Evolutionary conservation across 192 early-diverging fungal genomes (phyloP).

Genomic region (Coemansia sp.): DNA sequence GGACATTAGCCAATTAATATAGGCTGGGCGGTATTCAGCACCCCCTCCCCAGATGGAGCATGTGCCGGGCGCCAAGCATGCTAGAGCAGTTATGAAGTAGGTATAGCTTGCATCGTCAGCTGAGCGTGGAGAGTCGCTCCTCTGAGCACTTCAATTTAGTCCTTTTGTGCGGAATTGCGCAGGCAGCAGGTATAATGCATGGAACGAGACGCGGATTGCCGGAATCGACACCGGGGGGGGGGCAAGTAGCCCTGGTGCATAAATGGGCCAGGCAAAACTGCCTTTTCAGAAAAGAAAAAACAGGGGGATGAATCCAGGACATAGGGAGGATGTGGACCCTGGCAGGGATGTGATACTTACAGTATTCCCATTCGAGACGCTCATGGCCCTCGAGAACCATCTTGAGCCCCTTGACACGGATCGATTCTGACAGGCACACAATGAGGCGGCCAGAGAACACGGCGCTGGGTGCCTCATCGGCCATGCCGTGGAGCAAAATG

Average conservation of each 20-base stretch:
- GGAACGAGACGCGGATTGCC: background rate
- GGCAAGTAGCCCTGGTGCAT: background rate
- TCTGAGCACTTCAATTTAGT: background rate
- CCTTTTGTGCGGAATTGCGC: conserved; percentile 8
- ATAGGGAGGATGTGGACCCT: background rate
- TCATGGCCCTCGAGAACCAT: conserved; percentile 44
- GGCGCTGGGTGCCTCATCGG: conserved; percentile 35
- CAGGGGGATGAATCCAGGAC: background rate
- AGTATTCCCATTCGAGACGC: conserved; percentile 49
- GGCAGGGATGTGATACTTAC: conserved; percentile 21
- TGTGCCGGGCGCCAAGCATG: background rate
- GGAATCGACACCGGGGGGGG: background rate
- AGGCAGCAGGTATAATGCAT: no score
- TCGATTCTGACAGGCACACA: conserved; percentile 49
- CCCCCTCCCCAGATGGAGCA: background rate
- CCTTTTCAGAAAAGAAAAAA: background rate
- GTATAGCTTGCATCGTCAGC: no score
- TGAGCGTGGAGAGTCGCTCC: no score
- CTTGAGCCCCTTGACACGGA: conserved; percentile 57
- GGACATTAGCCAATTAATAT: background rate
- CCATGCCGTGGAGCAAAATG: conserved; percentile 49
- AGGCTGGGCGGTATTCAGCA: background rate
- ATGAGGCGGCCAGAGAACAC: conserved; percentile 59
- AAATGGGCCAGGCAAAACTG: conserved; percentile 6
- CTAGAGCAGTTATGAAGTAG: background rate